Evolutionary conservation across 108 stramenopile species (phyloP), one percentile per base, ranked within the genome.

Genomic region (Cyclotella atomus): DNA sequence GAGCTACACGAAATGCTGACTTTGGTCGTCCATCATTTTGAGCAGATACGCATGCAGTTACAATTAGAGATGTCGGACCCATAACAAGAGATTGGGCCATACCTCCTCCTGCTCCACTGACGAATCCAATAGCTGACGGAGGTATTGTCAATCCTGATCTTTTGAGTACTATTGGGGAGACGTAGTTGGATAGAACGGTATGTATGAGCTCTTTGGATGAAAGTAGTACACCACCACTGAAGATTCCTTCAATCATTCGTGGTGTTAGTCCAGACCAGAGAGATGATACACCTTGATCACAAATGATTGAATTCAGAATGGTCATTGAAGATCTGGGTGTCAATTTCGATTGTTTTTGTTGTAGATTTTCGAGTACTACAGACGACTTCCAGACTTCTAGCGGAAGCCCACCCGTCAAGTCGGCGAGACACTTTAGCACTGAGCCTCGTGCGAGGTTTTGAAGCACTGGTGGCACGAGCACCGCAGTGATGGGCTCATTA

Each of bases 381-480:
- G 68, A 69, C 1, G 68, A 70, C 30, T 76, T 76, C 75, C 75
- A 76, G 15, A 76, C 75, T 38, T 76, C 75, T 15, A 69, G 68
- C 33, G 75, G 75, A 68, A 76, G 41, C 3, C 75, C 75, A 25
- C 75, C 75, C 4, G 68, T 70, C 68, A 76, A 70, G 53, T 76
- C 75, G 15, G 75, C 75, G 0, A 60, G 9, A 38, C 75, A 76
- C 30, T 76, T 76, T 25, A 76, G 43, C 4, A 70, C 33, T 16
- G 68, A 70, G 9, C 75, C 75, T 17, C 59, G 24, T 0, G 50
- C 59, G 19, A 76, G 46, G 50, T 76, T 76, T 53, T 35, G 24
- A 0, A 76, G 34, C 15, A 74, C 62, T 44, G 73, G 53, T 17
- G 73, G 73, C 0, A 74, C 28, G n/a, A 57, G 64, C 24, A 56